Evolutionary conservation across 208 protist species (phyloP), one percentile per base, ranked within the genome.

Genomic region (Leishmania martiniquensis): DNA sequence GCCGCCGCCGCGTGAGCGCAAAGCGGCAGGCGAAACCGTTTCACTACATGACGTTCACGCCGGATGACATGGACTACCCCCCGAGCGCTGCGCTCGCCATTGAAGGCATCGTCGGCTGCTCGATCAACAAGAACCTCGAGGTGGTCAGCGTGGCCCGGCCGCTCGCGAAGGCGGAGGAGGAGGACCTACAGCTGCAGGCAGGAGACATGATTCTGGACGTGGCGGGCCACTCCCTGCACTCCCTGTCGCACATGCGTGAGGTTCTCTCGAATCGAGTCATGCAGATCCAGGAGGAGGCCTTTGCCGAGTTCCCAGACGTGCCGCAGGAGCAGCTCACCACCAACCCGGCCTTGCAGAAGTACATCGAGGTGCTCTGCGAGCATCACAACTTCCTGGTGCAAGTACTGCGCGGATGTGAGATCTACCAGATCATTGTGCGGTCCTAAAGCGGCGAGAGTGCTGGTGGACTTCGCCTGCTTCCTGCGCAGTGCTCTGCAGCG

Each of bases 161-260:
- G 42, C 85, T 96, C 13, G 88, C 91, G 54, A 92, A 91, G 77
- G 88, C 84, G 34, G 86, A 86, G 74, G 86, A 90, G 65, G 89
- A 91, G 55, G 85, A 89, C 22, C 80, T 95, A 71, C 90, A 95
- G 89, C 87, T 96, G 76, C 93, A 95, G 85, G 93, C 93, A 13
- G 91, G 90, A 2, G 93, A 96, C 68, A 96, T 96, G 93, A 96
- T 96, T 69, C 87, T 96, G 29, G 93, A 96, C 71, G 89, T 95
- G 42, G 85, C 93, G 0, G 93, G 93, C 13, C 89, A 93, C 80
- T 93, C 89, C 15, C 85, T 96, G 47, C 93, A 96, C 83, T 95
- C 90, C 17, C 78, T 96, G 17, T 96, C 93, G 10, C 93, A 96
- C 87, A 85, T 96, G 47, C 91, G 91, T 52, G 91, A 96, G 83